Evolutionary conservation across 768 basidiomycete genomes (phyloP), one percentile per base, ranked within the genome.

Genomic region (Lactarius sp.): DNA sequence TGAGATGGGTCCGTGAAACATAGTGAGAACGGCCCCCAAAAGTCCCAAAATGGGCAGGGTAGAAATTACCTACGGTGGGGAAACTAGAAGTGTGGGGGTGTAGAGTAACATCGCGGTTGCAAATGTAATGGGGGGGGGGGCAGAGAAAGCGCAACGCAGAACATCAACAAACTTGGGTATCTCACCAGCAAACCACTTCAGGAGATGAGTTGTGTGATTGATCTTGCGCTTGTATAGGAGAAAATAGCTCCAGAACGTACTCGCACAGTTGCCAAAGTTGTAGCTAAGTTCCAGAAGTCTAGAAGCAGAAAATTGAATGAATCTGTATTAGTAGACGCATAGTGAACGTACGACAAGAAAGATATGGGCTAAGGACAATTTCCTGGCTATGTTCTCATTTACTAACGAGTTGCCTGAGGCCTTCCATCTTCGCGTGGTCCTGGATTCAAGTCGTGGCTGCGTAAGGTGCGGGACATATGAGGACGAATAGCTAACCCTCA

Each of bases 371-470:
- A 59, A 92, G 76, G 39, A 90, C 85, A 42, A 91, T 75, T 71
- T 92, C 90, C 67, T 91, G 84, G 20, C 88, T 81, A 69, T 92
- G 86, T 22, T 70, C 64, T n/a, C 76, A 71, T 52, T 83, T 73
- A 67, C 75, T 77, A 6, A 88, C 82, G 16, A 83, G 72, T 57
- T 77, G 77, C 59, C 87, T 85, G 69, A 88, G 73, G 22, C 90
- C 90, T 69, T 86, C 79, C 73, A 84, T 81, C 20, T 78, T 78
- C 52, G 90, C 73, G 61, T 82, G 91, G 62, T 88, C 81, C 0
- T 76, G 60, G 71, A 89, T 76, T 56, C 75, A 83, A n/a, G 84
- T 87, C 3, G 87, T 90, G 1, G 89, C 89, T 22, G 85, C 87
- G 86, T 86, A 92, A 2, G 85, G 84, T 79, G 53, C 18, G 36